Base-by-base conservation (phyloP, 2,329 filamentous ascomycete species). In the Aspergillus spinulosporus region DNA sequence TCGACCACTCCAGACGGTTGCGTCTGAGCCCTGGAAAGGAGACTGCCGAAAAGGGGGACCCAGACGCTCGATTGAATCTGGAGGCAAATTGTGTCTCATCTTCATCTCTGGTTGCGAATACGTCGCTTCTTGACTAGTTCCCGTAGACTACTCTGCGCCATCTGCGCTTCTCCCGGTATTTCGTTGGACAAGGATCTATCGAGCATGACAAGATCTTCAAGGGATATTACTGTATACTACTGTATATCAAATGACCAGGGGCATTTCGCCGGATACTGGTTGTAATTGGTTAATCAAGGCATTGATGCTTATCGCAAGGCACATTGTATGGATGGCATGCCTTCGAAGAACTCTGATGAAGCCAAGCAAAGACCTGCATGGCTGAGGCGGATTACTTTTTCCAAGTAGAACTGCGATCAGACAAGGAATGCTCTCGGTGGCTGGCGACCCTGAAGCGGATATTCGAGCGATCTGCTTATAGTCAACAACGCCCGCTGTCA, bases 21-120 rank as follows among this genome's bases (percentile, higher is more conserved):
- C 39, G 45, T 31, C 15, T 47, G 56, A 58, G 50, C 59, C 56
- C 54, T 60, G 59, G 56, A 61, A 60, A 59, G 57, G 59, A 57
- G 62, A 56, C 32, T 31, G 55, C 31, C 21, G 43, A 53, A 57
- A 55, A 62, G 52, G 52, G 60, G 58, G 51, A 56, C 52, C 34
- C 42, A 52, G 26, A 47, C 32, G 53, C 26, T 53, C 29, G 36
- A 47, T 31, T 28, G 26, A 47, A 39, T 46, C 52, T 55, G 52
- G 44, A 52, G 53, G 46, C 54, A 34, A 51, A 49, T 46, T 56
- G 53, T 47, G 53, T 51, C 53, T 51, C 43, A 46, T 50, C 7
- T 29, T 40, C 47, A 9, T 52, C 39, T 26, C 12, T 45, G 44
- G 15, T 45, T 39, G 31, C 48, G 46, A 32, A 11, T 9, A 36